Evolutionary conservation across 768 basidiomycete genomes (phyloP).

Genomic region (Lactarius pseudohatsudake): DNA sequence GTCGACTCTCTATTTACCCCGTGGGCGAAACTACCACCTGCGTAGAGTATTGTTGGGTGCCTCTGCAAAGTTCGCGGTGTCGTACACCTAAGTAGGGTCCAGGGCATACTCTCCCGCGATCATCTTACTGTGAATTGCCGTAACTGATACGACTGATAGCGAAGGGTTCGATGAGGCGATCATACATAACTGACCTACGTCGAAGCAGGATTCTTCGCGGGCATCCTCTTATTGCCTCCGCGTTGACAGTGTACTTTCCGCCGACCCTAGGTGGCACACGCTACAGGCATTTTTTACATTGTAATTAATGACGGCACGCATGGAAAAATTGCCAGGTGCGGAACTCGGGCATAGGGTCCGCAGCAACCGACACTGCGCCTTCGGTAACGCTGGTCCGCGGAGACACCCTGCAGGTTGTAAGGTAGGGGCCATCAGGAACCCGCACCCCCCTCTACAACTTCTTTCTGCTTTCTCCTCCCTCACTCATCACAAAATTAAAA

Average conservation of each 20-base stretch:
- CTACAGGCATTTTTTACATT: not conserved
- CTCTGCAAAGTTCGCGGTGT: not conserved
- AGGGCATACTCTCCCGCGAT: not conserved
- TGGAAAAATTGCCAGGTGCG: not conserved
- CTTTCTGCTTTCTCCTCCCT: too few relatives aligned
- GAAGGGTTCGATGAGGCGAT: not conserved
- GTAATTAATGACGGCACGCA: not conserved
- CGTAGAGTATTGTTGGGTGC: not conserved
- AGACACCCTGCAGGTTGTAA: not conserved
- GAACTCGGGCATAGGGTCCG: not conserved
- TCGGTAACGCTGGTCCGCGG: not conserved
- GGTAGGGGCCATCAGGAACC: too few relatives aligned
- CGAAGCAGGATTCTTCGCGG: not conserved
- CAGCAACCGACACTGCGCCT: not conserved
- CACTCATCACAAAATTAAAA: too few relatives aligned
- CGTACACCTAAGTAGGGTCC: not conserved
- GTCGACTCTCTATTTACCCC: not conserved
- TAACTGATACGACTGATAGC: not conserved
- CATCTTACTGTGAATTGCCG: not conserved
- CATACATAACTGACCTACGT: not conserved
- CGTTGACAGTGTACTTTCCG: not conserved
- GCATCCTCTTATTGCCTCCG: not conserved
- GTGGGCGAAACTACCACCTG: not conserved
- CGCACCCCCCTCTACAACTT: too few relatives aligned
- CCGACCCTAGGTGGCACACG: not conserved